phyloP scores from a whole-genome alignment of 768 basidiomycete species.

The Boletus barrowsii region DNA sequence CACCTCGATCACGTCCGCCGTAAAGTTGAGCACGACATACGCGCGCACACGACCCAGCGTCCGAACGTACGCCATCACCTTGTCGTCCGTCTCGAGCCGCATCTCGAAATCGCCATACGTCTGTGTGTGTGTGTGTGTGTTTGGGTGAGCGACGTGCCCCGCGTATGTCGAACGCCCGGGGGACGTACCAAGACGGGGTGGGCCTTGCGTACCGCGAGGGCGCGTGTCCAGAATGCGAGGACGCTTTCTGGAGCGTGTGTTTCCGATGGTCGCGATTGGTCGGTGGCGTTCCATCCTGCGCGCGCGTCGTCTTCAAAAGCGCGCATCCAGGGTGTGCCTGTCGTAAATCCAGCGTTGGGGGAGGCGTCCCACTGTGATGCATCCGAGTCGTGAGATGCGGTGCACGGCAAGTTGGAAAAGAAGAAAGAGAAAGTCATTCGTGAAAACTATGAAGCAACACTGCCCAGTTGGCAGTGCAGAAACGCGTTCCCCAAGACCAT shows the following conservation, averaged over 20 bases:
- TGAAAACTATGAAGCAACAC: too few relatives aligned
- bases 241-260: conserved; percentile 40
- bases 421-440: not conserved
- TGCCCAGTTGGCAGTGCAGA: too few relatives aligned
- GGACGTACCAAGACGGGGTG: conserved; percentile 50
- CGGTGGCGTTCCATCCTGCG: conserved; percentile 49
- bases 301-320: conserved; percentile 60
- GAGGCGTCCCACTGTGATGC: conserved; percentile 51
- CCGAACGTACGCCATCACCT: conserved; percentile 56
- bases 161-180: too few relatives aligned
- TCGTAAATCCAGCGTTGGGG: conserved; percentile 61
- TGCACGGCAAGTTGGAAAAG: too few relatives aligned
- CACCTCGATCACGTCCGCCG: conserved; percentile 23
- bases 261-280: not conserved
- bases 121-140: too few relatives aligned
- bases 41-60: conserved; percentile 31
- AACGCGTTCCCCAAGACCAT: too few relatives aligned
- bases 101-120: conserved; percentile 60
- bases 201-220: conserved; percentile 51
- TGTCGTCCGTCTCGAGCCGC: conserved; percentile 42
- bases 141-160: too few relatives aligned
- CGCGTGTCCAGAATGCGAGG: conserved; percentile 56
- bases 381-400: too few relatives aligned
- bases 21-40: conserved; percentile 51
- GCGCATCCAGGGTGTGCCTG: conserved; percentile 70